Evolutionary conservation across 2,329 filamentous ascomycete genomes (phyloP), one percentile per base, ranked within the genome.

Genomic region (Didymosphaeria variabile): DNA sequence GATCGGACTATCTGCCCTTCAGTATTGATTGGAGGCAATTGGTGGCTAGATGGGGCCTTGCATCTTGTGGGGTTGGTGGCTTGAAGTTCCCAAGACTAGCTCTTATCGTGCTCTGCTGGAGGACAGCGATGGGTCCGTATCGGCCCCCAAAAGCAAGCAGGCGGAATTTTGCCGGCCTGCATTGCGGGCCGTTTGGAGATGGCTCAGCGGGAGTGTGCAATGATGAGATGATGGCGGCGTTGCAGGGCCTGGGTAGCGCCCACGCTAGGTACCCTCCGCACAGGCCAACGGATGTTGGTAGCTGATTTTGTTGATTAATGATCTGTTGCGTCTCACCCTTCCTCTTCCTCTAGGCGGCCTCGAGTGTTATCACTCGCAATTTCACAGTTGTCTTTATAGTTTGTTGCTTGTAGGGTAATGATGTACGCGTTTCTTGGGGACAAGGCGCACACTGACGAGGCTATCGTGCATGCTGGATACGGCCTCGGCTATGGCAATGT

Each of bases 401-500:
- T 26, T 12, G 29, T 55, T 23, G n/a, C 40, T 46, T 46, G 42
- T 17, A 55, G 40, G 29, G 29, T 34, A 21, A 55, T 23, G 19
- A 55, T 55, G 53, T 55, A 46, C 15, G 53, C 53, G 19, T 55
- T 46, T 46, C 53, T 55, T 26, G 53, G 40, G 53, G 44, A 42
- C 53, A 55, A 55, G 53, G 40, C 53, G 29, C 53, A 46, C 17
- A 34, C n/a, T 42, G 53, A 55, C 17, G 53, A 55, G 10, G 53
- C 45, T 31, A 36, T 55, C 9, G 40, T 46, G 17, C n/a, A 46
- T 36, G 53, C 40, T 19, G 53, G 53, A 21, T 55, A 44, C 26
- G 51, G 51, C 26, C 51, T 54, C 51, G 51, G 51, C n/a, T 54
- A 54, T 21, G 38, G 51, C 51, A 54, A 45, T 54, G 50, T 52